phyloP scores from a whole-genome alignment of 805 yeast species.

The Lipomyces sp. region DNA sequence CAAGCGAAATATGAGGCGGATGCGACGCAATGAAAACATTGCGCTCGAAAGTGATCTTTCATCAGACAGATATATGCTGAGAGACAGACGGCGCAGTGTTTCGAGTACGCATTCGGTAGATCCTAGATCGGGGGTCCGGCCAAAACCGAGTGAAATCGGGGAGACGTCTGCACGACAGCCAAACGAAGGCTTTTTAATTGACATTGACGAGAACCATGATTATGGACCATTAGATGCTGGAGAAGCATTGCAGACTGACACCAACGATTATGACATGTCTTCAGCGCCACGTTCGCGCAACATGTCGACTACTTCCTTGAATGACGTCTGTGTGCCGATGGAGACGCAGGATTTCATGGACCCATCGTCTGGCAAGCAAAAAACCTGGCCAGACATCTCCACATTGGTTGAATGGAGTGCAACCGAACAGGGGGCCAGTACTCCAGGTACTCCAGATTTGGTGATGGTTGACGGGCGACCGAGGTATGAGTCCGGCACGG shows the following conservation, averaged over 20 bases:
- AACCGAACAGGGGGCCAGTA: slow-evolving; percentile 63
- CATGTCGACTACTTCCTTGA: slow-evolving; percentile 60
- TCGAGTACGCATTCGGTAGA: slow-evolving; percentile 1
- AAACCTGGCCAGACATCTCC: slow-evolving; percentile 81
- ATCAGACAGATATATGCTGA: slow-evolving; percentile 5
- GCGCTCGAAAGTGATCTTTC: slow-evolving; percentile 19
- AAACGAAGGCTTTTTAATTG: slow-evolving; percentile 10
- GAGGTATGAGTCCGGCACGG: slow-evolving; percentile 55
- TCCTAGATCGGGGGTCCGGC: neutral
- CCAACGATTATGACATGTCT: slow-evolving; percentile 10
- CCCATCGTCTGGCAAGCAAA: slow-evolving; percentile 40
- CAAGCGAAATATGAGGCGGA: slow-evolving; percentile 20
- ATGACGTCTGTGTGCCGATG: slow-evolving; percentile 90
- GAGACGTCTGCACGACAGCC: slow-evolving; percentile 6
- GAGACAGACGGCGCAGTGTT: slow-evolving; percentile 8
- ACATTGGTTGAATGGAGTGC: slow-evolving; percentile 76
- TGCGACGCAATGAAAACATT: slow-evolving; percentile 17
- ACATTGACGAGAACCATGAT: neutral
- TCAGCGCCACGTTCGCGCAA: slow-evolving; percentile 24
- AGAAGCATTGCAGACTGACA: slow-evolving; percentile 1
- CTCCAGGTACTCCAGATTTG: slow-evolving; percentile 61
- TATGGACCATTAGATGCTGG: neutral
- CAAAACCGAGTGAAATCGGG: neutral
- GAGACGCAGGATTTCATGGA: slow-evolving; percentile 48
- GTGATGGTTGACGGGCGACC: slow-evolving; percentile 62